phyloP scores from a whole-genome alignment of 208 protist species.

The Wallacemonas sp. region DNA sequence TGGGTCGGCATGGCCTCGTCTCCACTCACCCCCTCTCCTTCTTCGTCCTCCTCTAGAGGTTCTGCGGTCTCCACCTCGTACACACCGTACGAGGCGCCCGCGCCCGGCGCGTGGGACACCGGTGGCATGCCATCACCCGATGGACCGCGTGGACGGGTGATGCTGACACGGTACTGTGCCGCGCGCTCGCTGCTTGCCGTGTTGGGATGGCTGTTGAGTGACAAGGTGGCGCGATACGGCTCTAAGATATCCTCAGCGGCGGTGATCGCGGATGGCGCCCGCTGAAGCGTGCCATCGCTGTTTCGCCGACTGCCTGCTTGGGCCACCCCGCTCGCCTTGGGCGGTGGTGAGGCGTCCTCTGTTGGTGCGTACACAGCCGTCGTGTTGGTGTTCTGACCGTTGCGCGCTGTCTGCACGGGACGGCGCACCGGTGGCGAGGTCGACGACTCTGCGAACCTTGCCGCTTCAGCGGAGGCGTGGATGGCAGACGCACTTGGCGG shows the following conservation, averaged over 20 bases:
- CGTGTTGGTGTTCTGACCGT: not conserved
- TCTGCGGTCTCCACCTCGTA: not conserved
- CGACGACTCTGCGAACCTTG: no score
- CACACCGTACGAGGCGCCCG: not conserved
- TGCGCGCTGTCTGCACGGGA: not conserved
- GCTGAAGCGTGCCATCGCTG: no score
- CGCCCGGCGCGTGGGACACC: not conserved
- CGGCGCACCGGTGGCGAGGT: slow-evolving; percentile 5
- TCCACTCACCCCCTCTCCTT: no score
- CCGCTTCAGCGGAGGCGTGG: no score
- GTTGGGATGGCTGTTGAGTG: not conserved
- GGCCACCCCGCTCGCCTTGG: not conserved
- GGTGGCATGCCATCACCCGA: not conserved
- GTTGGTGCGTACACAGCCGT: slow-evolving; percentile 13
- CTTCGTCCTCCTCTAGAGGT: not conserved
- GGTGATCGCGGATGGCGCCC: no score
- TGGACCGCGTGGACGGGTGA: slow-evolving; percentile 1
- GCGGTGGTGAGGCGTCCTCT: not conserved
- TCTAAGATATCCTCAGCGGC: not conserved
- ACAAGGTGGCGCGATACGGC: not conserved
- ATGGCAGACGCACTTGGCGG: no score
- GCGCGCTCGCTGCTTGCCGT: slow-evolving; percentile 12
- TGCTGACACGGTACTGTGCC: slow-evolving; percentile 17
- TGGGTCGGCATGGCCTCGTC: not conserved
- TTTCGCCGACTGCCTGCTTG: no score